A percentile compares a stretch with the other conserved stretches of the same genome.
Conservation (phyloP, 2,329 filamentous ascomycete species). For the Exophiala aquamarina region DNA sequence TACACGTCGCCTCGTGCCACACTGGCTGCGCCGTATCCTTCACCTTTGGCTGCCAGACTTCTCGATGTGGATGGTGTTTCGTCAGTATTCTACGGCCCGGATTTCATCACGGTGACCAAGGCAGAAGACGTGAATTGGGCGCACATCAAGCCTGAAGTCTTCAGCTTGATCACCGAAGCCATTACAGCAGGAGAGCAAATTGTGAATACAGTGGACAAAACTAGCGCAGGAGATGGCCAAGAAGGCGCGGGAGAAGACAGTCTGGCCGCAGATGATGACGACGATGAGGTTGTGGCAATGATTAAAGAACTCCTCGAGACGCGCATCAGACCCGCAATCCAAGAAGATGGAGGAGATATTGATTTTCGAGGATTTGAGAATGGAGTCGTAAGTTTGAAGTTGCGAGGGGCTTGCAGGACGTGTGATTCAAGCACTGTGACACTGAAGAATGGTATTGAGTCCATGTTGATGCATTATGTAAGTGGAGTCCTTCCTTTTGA, state of each 20-base stretch:
- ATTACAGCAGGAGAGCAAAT: constrained; percentile 81
- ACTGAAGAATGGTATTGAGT: constrained; percentile 95
- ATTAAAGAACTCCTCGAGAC: constrained; percentile 98
- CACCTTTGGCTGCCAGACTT: constrained; percentile 83
- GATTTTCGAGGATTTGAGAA: constrained; percentile 88
- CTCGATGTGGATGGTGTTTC: constrained; percentile 95
- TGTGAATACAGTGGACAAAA: constrained; percentile 69
- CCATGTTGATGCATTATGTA: constrained; percentile 96
- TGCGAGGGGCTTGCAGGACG: constrained; percentile 89
- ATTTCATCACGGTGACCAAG: constrained; percentile 98
- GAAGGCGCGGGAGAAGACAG: constrained; percentile 61
- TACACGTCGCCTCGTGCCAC: constrained; percentile 88
- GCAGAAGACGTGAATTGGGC: constrained; percentile 85
- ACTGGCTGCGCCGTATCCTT: constrained; percentile 83
- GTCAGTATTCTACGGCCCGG: constrained; percentile 86
- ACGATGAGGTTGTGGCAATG: constrained; percentile 94
- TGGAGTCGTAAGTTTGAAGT: constrained; percentile 80
- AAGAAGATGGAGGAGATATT: constrained; percentile 97
- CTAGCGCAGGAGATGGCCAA: constrained; percentile 52
- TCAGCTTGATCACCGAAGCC: constrained; percentile 89
- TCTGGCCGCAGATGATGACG: constrained; percentile 81
- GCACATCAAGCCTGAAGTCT: constrained; percentile 92
- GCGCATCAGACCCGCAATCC: constrained; percentile 88
- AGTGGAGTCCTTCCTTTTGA: constrained; percentile 40
- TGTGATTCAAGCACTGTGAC: constrained; percentile 97